Conservation (phyloP, 441 rosid species). For the Pelargonium myrrhifolium region DNA sequence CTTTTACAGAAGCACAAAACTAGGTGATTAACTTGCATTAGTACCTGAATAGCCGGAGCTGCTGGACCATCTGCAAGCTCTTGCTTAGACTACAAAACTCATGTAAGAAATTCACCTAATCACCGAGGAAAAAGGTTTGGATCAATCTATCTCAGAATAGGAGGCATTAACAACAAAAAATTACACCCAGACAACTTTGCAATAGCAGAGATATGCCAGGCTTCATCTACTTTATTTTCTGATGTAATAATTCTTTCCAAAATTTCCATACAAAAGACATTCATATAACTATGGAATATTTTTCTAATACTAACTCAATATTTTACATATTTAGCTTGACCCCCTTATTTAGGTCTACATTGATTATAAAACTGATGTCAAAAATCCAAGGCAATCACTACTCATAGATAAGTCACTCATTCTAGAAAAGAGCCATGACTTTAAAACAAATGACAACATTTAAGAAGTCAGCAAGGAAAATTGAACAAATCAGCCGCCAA, state of each 20-base stretch:
- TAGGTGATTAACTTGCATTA: neutral
- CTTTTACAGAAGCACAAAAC: constrained; percentile 14
- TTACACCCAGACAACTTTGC: neutral
- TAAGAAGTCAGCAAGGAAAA: neutral
- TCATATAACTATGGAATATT: neutral
- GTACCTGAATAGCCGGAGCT: constrained; percentile 89
- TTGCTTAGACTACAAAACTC: constrained; percentile 98
- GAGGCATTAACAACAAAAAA: neutral
- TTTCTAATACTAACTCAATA: neutral
- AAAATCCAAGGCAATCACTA: neutral
- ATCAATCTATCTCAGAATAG: constrained; percentile 16
- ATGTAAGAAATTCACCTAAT: constrained; percentile 82
- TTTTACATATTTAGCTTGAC: neutral
- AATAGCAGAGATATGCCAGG: neutral
- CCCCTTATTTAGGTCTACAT: neutral
- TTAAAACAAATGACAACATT: neutral
- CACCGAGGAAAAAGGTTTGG: constrained; percentile 20
- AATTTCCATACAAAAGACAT: neutral
- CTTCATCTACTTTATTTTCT: neutral
- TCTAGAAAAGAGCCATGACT: neutral
- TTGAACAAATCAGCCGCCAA: too few species aligned
- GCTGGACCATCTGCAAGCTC: constrained; percentile 93
- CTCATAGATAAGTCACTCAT: neutral
- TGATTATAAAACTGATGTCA: neutral
- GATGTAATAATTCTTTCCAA: neutral